Evolutionary conservation across 768 basidiomycete genomes (phyloP), one percentile per base, ranked within the genome.

Genomic region (Russula dissimulans): DNA sequence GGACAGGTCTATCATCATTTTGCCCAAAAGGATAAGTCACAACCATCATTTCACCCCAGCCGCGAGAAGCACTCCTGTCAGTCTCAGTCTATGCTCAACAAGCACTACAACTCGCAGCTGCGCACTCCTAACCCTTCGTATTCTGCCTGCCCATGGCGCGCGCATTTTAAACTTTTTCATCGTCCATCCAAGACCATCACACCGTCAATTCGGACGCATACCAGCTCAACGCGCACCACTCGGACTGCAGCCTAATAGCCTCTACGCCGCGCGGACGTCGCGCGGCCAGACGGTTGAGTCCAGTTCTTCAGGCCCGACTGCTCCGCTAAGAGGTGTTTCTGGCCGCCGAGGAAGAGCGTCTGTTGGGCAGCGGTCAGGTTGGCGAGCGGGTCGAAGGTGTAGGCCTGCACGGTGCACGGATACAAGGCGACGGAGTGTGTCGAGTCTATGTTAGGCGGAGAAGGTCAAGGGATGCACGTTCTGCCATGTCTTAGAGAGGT

Each of bases 401-500:
- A 87, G 1, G 85, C 72, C 71, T 74, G 76, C 73, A 50, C 1
- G 41, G 36, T 3, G 68, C 69, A 3, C 8, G 18, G 22, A 22
- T 1, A 26, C 3, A 17, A 1, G 18, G 0, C 5, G 17, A 5
- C 3, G 39, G 22, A 41, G 39, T 26, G 22, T 26, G 22, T 26
- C 2, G 22, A 26, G 22, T 2, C 12, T 31, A 32, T 1, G n/a
- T 8, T 12, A 9, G 17, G 38, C 15, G 5, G 7, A 38, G 29
- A 7, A 42, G 26, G 22, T 5, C 31, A 34, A 42, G 14, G n/a
- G 54, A 60, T 66, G 59, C 56, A 86, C 85, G 72, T 82, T 79
- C 67, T 86, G 82, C 89, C 89, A 91, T 6, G 83, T 83, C 71
- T 89, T 89, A 81, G 84, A 89, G 0, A 86, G 85, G 65, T 85